Conservation (phyloP, 1,284 basidiomycete species). For the Athelia psychrophila region DNA sequence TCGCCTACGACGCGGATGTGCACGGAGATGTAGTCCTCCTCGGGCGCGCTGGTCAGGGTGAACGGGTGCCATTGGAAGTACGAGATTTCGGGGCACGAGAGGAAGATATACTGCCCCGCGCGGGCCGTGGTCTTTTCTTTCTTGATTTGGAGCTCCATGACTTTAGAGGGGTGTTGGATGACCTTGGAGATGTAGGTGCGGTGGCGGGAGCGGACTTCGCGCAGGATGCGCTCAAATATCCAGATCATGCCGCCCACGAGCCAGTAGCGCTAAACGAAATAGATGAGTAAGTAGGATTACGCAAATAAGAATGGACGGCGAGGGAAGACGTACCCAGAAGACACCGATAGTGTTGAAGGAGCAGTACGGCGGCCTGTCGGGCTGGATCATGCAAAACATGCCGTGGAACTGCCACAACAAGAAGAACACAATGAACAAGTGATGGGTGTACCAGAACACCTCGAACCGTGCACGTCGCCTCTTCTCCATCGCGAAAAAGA, state of each 20-base stretch:
- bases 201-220: slow-evolving; percentile 85
- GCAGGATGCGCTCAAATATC: slow-evolving; percentile 81
- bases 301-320: slow-evolving; percentile 2
- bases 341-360: slow-evolving; percentile 83
- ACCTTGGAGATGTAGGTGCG: slow-evolving; percentile 89
- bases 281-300: neutral
- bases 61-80: slow-evolving; percentile 96
- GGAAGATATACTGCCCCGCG: slow-evolving; percentile 88
- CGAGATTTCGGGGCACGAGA: slow-evolving; percentile 82
- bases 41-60: slow-evolving; percentile 86
- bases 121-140: slow-evolving; percentile 81
- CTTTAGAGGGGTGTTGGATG: slow-evolving; percentile 88
- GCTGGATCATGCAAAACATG: slow-evolving; percentile 93
- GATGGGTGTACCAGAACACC: slow-evolving; percentile 87
- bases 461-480: slow-evolving; percentile 72
- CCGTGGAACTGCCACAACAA: slow-evolving; percentile 90
- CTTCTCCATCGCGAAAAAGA: slow-evolving; percentile 82
- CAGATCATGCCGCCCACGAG: slow-evolving; percentile 83
- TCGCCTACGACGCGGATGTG: slow-evolving; percentile 88
- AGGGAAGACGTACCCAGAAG: slow-evolving; percentile 74
- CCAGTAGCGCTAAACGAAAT: slow-evolving; percentile 74
- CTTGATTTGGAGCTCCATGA: slow-evolving; percentile 91
- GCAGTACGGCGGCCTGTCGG: slow-evolving; percentile 85
- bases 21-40: slow-evolving; percentile 88
- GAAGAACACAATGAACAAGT: slow-evolving; percentile 89